Evolutionary conservation across 1,284 basidiomycete species (phyloP), one percentile per base, ranked within the genome.

Genomic region (Trametes polyzona): DNA sequence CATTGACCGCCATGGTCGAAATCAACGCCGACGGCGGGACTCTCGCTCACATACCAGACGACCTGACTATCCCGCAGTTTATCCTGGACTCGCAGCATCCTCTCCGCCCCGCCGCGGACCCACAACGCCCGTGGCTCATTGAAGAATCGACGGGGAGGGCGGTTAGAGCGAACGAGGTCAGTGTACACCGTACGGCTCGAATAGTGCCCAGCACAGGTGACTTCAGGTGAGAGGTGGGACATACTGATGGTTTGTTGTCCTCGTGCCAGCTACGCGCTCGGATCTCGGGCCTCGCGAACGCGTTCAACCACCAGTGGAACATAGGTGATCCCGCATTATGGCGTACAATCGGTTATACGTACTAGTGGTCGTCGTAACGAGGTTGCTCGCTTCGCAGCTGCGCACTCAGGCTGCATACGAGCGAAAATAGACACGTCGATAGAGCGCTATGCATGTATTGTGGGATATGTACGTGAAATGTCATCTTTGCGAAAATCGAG

Each of bases 1-100:
- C 42, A 32, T 16, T 7, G 11, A 27, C 17, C 8, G 14, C 41
- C 7, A 64, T 64, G 66, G 23, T 50, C 8, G 75, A 80, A 62
- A 81, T 84, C 57, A 70, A 68, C 43, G 74, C 74, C 23, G 71
- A 73, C n/a, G 53, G 65, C 21, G 58, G 55, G 48, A 66, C 75
- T 23, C 69, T 83, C 36, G 76, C 77, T 5, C 62, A 62, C 50
- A 81, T 87, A 51, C 88, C 87, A 7, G 85, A 87, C 63, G 73
- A 89, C 69, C 70, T 90, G 46, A 84, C 83, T 10, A 74, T 90
- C 17, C 80, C 84, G 8, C 88, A 90, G 70, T 89, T 90, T 68
- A 77, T 90, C 39, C 78, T 90, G 19, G 82, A 85, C 57, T 68
- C 69, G 5, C 65, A 76, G 3, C 54, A 63, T 36, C 48, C 43